Conservation (phyloP, 176 grass and related monocot genomes). For the Chloris gayana region DNA sequence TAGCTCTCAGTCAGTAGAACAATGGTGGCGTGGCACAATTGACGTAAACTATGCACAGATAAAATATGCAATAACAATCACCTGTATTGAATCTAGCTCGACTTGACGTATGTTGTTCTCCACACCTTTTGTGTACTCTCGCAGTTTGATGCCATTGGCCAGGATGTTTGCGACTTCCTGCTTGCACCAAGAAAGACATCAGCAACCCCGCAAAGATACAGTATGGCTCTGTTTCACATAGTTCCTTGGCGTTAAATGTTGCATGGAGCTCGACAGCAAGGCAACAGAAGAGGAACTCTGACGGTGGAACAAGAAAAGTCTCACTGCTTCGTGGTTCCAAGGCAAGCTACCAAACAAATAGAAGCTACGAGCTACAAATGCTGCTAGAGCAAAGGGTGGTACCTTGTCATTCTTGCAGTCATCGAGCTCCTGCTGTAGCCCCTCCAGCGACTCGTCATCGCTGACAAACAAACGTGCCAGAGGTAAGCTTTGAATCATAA, state of each 20-base stretch:
- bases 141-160: slow-evolving; percentile 84
- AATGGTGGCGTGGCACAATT: not conserved
- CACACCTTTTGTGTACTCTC: slow-evolving; percentile 96
- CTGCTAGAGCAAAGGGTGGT: not conserved
- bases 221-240: not conserved
- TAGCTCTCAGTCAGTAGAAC: not conserved
- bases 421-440: slow-evolving; percentile 84
- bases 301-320: not conserved
- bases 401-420: slow-evolving; percentile 90
- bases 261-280: not conserved
- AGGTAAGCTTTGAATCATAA: slow-evolving; percentile 3
- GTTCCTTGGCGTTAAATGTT: not conserved
- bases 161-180: slow-evolving; percentile 95
- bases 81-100: slow-evolving; percentile 98
- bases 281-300: not conserved
- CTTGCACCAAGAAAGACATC: not conserved
- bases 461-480: slow-evolving; percentile 46
- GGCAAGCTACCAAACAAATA: not conserved
- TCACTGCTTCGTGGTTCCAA: not conserved
- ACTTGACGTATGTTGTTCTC: slow-evolving; percentile 91
- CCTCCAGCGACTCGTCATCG: slow-evolving; percentile 82
- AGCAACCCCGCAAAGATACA: not conserved
- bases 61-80: slow-evolving; percentile 20
- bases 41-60: slow-evolving; percentile 23
- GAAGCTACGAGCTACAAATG: not conserved